phyloP scores from a whole-genome alignment of 1,139 yeast genomes.

The Zhuliangozyma parablackwelliae region DNA sequence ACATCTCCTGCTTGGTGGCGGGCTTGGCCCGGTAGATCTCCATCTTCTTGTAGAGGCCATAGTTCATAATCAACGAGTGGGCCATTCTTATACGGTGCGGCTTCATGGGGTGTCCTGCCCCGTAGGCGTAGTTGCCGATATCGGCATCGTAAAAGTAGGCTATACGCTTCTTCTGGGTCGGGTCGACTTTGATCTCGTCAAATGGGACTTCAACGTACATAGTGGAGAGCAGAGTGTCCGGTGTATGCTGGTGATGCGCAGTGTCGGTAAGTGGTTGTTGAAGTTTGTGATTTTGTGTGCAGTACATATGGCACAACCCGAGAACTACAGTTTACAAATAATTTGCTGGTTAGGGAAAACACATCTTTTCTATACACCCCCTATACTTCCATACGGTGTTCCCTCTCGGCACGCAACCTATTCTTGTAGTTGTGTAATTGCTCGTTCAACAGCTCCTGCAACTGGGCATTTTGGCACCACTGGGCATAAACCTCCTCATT shows the following conservation, averaged over 20 bases:
- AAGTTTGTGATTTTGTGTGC: not conserved
- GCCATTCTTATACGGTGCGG: conserved; percentile 99
- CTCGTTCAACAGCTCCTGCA: conserved; percentile 46
- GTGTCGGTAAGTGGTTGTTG: not conserved
- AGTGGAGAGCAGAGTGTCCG: not conserved
- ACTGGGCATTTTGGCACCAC: conserved; percentile 36
- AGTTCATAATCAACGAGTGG: conserved; percentile 93
- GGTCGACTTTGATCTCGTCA: conserved; percentile 41
- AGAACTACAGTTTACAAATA: no score
- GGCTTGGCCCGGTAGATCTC: conserved; percentile 96
- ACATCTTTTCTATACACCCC: no score
- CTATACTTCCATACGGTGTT: not conserved
- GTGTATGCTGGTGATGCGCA: not conserved
- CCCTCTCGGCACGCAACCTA: conserved; percentile 14
- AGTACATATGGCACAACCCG: no score
- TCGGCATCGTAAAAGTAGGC: conserved; percentile 61
- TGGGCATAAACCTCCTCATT: conserved; percentile 40
- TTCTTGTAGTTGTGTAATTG: conserved; percentile 35
- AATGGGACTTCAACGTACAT: conserved; percentile 43
- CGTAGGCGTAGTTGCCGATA: conserved; percentile 96
- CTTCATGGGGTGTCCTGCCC: conserved; percentile 98
- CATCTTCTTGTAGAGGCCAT: conserved; percentile 94
- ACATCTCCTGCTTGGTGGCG: conserved; percentile 97
- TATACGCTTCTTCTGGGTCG: conserved; percentile 38
- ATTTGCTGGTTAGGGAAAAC: no score